Percentiles rank a stretch among this genome's conserved stretches.
Evolutionary conservation across 352 stramenopile species (phyloP).

Genomic region (Globisporangium iwayamae): DNA sequence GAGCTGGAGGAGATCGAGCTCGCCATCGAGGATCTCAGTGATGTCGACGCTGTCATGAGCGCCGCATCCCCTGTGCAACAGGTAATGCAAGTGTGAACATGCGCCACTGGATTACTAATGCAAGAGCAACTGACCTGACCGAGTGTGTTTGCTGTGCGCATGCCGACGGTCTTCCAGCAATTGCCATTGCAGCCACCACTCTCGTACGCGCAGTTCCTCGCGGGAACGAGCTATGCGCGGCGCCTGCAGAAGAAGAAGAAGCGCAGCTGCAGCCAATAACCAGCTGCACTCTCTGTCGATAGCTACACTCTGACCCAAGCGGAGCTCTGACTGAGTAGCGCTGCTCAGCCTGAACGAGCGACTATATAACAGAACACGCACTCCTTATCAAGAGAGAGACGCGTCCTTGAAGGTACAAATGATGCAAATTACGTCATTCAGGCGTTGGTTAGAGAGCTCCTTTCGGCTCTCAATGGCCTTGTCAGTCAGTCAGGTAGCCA

Average conservation of each 20-base stretch:
- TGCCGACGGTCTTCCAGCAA: not conserved
- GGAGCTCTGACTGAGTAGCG: too few relatives aligned
- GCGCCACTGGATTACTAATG: not conserved
- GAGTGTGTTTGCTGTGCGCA: not conserved
- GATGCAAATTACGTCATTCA: too few relatives aligned
- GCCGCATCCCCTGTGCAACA: not conserved
- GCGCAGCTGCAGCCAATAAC: conserved; percentile 1
- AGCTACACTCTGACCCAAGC: not conserved
- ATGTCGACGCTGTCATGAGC: not conserved
- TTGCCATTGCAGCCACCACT: conserved; percentile 13
- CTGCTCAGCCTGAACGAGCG: too few relatives aligned
- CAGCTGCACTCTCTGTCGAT: not conserved
- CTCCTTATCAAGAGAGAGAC: not conserved
- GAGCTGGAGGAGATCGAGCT: conserved; percentile 11
- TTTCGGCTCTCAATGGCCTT: too few relatives aligned
- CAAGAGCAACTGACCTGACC: not conserved
- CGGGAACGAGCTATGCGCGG: conserved; percentile 52
- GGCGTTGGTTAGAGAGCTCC: too few relatives aligned
- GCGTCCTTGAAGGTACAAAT: not conserved
- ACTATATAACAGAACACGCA: not conserved
- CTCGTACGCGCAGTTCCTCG: conserved; percentile 46
- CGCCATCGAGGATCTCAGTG: not conserved
- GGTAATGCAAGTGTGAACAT: not conserved
- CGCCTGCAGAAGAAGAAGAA: conserved; percentile 28
- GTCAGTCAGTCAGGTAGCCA: too few relatives aligned